phyloP scores from a whole-genome alignment of 495 filamentous ascomycete species.

The Hypoxylon lienhwacheense region DNA sequence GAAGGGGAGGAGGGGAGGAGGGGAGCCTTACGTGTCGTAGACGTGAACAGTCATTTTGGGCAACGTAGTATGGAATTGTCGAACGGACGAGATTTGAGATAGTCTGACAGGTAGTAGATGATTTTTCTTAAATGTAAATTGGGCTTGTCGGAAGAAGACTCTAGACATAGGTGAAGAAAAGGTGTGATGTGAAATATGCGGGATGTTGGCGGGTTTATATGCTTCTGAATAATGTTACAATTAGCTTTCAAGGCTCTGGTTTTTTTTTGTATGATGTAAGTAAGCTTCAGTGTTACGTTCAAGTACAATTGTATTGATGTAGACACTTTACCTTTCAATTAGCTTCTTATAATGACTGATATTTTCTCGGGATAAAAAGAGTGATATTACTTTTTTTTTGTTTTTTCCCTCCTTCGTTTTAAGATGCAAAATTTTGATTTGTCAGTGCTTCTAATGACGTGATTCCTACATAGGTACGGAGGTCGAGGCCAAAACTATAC shows the following conservation, averaged over 20 bases:
- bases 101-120: constrained; percentile 30
- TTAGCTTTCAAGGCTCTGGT: too few species aligned
- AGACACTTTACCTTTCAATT: too few species aligned
- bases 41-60: constrained; percentile 52
- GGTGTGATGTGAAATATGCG: constrained; percentile 7
- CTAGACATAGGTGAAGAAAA: constrained; percentile 36
- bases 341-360: too few species aligned
- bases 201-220: constrained; percentile 34
- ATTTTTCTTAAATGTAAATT: constrained; percentile 30
- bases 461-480: too few species aligned
- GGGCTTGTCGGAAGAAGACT: constrained; percentile 25
- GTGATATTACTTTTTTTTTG: constrained; percentile 1
- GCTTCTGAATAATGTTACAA: constrained; percentile 5
- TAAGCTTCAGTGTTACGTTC: too few species aligned
- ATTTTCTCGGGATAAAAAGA: too few species aligned
- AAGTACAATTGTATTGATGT: too few species aligned
- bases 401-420: too few species aligned
- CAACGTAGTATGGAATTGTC: constrained; percentile 46
- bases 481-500: too few species aligned
- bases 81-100: constrained; percentile 25
- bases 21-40: constrained; percentile 41
- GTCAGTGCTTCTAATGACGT: constrained; percentile 27
- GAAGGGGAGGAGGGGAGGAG: constrained; percentile 10
- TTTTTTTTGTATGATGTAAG: too few species aligned
- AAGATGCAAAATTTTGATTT: constrained; percentile 33